Conservation (phyloP, 2,329 filamentous ascomycete species). For the Cladophialophora psammophila region DNA sequence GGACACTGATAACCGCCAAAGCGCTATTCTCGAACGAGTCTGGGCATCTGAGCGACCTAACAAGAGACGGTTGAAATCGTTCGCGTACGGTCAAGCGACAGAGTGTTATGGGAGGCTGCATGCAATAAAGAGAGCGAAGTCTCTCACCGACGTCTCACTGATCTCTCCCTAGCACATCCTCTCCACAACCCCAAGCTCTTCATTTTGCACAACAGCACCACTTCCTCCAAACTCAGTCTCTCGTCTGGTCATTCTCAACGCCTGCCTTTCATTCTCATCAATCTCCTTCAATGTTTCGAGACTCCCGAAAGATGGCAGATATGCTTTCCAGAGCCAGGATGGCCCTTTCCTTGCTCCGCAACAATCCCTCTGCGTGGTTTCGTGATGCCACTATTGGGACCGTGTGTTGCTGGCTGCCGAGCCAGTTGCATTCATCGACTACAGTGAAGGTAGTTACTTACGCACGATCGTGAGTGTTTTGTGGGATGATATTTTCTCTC, state of each 20-base stretch:
- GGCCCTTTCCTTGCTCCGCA: constrained; percentile 5
- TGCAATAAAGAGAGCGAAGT: too few relatives aligned
- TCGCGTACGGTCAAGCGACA: too few relatives aligned
- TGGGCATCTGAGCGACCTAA: too few relatives aligned
- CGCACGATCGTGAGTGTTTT: constrained; percentile 18
- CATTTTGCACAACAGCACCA: background rate
- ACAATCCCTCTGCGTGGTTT: constrained; percentile 13
- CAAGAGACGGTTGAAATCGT: too few relatives aligned
- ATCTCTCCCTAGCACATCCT: too few relatives aligned
- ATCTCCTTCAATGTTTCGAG: background rate
- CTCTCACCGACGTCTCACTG: too few relatives aligned
- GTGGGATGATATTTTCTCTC: background rate
- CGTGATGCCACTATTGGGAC: constrained; percentile 13
- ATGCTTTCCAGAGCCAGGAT: background rate
- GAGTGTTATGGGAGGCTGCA: too few relatives aligned
- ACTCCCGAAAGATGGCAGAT: background rate
- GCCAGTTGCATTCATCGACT: constrained; percentile 6
- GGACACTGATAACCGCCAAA: too few relatives aligned
- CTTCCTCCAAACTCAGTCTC: background rate
- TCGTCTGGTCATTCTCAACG: background rate
- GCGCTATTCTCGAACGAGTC: too few relatives aligned
- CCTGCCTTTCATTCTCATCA: background rate
- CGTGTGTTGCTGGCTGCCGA: constrained; percentile 6
- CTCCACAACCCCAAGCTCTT: too few relatives aligned
- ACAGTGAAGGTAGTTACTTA: constrained; percentile 10